Base-by-base conservation (phyloP, 2,329 filamentous ascomycete genomes). In the Annulohypoxylon truncatum region DNA sequence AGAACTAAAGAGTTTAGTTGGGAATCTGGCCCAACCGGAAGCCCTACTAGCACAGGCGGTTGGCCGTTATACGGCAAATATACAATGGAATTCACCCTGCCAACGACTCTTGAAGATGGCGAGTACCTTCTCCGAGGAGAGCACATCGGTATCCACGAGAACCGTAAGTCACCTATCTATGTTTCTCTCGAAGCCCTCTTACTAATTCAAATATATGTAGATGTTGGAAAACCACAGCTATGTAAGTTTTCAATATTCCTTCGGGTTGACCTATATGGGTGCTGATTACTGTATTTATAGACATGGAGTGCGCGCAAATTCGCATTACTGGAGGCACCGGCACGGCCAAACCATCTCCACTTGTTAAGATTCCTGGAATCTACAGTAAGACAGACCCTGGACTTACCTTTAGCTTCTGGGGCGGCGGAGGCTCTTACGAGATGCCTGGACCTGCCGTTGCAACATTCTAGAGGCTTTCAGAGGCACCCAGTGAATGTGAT, bases 51-150 rank as follows among this genome's bases (percentile, higher is more conserved):
- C 65, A 73, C 70, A 15, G 61, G 68, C 6, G 67, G 68, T 62
- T 77, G 75, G 74, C 71, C 74, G 48, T 77, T 64, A 58, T 82
- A 79, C 75, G 76, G 79, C 59, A 79, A 80, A 69, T 77, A 79
- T 67, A 72, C 75, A 12, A 78, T 82, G 57, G 80, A 80, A 60
- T 83, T 82, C 76, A 80, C 75, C 6, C 75, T 83, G 24, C 81
- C 81, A 56, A 75, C 75, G 56, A 78, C 63, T 73, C 80, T 73
- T 13, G 77, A 79, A 10, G 76, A 78, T 29, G 81, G 82, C 50
- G 78, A 84, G 59, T 84, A 83, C 69, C 76, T 84, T 18, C 71
- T 84, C 50, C 71, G 82, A 18, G 77, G 80, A 52, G 82, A 84
- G 72, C 82, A 84, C 68, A 81, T 84, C 64, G 82, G 77, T 24